phyloP scores from a whole-genome alignment of 805 yeast genomes.

The Maudiozyma bulderi region DNA sequence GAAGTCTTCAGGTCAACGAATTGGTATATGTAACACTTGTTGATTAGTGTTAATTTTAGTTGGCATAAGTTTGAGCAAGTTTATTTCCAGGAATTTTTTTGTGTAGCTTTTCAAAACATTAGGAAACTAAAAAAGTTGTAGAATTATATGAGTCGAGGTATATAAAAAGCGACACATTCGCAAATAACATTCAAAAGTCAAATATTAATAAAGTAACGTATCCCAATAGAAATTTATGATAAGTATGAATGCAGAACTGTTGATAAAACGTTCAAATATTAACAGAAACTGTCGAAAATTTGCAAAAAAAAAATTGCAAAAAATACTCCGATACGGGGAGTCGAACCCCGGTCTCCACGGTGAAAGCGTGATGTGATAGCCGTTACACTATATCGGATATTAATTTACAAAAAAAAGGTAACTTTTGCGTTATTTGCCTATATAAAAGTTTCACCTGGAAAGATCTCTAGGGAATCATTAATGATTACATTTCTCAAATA shows the following conservation, averaged over 20 bases:
- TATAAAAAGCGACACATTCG: no score
- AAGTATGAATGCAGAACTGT: background rate
- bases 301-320: no score
- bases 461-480: background rate
- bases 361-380: constrained; percentile 23
- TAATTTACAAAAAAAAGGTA: no score
- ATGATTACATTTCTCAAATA: background rate
- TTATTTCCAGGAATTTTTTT: no score
- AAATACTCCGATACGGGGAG: constrained; percentile 9
- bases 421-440: no score
- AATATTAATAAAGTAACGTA: background rate
- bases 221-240: background rate
- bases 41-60: background rate
- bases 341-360: no score
- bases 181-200: no score
- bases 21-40: background rate
- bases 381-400: constrained; percentile 23
- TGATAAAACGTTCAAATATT: background rate
- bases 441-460: no score
- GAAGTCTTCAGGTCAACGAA: background rate
- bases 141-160: no score
- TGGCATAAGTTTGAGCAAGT: no score
- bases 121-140: no score
- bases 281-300: background rate
- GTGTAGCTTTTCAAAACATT: no score